Conservation (phyloP, 176 grass and related monocot genomes). For the Carex kokanica region DNA sequence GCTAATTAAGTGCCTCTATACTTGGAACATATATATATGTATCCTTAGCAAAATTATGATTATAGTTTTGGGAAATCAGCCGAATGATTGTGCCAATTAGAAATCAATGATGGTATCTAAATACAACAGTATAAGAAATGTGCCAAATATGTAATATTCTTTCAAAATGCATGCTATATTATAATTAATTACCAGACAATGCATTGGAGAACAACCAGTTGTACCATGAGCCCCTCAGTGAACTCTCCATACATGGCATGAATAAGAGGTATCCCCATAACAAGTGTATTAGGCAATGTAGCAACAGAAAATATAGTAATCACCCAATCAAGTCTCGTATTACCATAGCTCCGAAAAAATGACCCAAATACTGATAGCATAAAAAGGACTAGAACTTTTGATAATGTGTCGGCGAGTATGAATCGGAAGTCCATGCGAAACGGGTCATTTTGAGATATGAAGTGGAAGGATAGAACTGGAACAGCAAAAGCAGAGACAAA, state of each 20-base stretch:
- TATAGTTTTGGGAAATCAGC: neutral
- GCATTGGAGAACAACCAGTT: slow-evolving; percentile 59
- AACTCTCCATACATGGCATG: slow-evolving; percentile 49
- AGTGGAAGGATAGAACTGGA: slow-evolving; percentile 70
- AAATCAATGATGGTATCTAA: neutral
- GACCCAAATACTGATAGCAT: slow-evolving; percentile 35
- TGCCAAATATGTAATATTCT: neutral
- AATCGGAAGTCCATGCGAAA: slow-evolving; percentile 71
- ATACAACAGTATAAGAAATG: neutral
- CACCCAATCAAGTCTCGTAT: slow-evolving; percentile 40
- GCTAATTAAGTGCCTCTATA: neutral
- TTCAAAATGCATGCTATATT: neutral
- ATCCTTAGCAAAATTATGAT: neutral
- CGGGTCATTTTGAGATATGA: slow-evolving; percentile 58
- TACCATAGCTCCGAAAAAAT: neutral
- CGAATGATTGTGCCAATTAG: neutral
- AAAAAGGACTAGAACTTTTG: slow-evolving; percentile 51
- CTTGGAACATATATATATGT: neutral
- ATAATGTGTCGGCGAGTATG: slow-evolving; percentile 62
- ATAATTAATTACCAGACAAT: slow-evolving; percentile 36
- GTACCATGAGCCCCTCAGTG: slow-evolving; percentile 50
- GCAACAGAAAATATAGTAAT: slow-evolving; percentile 55
- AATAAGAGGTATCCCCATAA: slow-evolving; percentile 57
- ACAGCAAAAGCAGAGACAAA: slow-evolving; percentile 77
- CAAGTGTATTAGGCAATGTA: slow-evolving; percentile 55